A percentile compares a stretch with the other conserved stretches of the same genome.
Evolutionary conservation across 345 rosid genomes (phyloP).

Genomic region (Eucalyptus decipiens): DNA sequence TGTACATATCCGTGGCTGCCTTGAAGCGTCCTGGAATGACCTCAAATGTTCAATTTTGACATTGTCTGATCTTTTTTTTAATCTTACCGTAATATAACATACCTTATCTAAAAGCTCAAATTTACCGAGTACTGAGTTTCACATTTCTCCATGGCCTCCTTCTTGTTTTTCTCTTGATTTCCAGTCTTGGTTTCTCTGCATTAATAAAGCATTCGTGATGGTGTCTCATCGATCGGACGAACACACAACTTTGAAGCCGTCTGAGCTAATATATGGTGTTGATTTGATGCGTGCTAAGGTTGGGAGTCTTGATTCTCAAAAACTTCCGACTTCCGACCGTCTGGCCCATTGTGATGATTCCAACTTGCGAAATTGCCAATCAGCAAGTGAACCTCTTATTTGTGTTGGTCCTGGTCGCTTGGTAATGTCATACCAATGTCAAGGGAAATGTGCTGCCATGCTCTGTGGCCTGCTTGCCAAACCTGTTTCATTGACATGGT

Average conservation of each 20-base stretch:
- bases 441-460: background rate
- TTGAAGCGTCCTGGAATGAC: background rate
- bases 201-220: background rate
- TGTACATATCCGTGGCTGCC: background rate
- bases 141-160: background rate
- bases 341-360: background rate
- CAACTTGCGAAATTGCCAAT: background rate
- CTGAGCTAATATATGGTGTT: background rate
- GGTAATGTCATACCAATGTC: background rate
- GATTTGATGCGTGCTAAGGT: background rate
- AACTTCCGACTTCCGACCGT: background rate
- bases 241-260: background rate
- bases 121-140: background rate
- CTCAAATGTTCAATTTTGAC: background rate
- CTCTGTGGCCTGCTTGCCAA: background rate
- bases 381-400: background rate
- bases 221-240: background rate
- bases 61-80: background rate
- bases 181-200: background rate
- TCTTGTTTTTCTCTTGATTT: background rate
- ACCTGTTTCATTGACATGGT: background rate
- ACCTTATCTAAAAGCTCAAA: background rate
- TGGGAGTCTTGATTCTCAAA: background rate
- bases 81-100: background rate
- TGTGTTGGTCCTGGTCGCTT: background rate